These are phyloP conservation scores for Aspergillus sp. DNA, from an alignment of 2,329 filamentous ascomycete genomes.

Conservation along the genomic window DNA sequence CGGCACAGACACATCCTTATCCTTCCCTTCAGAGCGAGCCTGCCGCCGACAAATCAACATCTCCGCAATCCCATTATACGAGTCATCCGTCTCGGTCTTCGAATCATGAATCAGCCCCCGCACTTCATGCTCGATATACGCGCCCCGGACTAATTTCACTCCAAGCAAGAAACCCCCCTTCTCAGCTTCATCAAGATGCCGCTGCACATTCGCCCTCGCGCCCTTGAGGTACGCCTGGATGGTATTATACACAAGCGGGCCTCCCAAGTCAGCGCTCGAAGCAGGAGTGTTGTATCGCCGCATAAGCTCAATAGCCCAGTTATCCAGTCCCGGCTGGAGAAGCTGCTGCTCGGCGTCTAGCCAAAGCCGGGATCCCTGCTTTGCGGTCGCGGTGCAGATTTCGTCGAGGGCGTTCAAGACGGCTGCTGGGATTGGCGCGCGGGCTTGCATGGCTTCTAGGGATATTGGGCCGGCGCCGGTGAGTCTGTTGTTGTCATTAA, in stretches of 20 bases:
- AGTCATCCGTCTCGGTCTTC: no score
- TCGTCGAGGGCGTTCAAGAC: constrained; percentile 32
- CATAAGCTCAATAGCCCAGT: constrained; percentile 49
- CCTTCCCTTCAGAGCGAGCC: no score
- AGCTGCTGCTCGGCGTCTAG: constrained; percentile 50
- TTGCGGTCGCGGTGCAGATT: constrained; percentile 35
- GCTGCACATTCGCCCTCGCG: constrained; percentile 37
- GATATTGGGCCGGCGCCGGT: not conserved
- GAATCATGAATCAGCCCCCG: no score
- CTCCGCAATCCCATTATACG: no score
- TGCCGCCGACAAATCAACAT: no score
- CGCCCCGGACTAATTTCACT: not conserved
- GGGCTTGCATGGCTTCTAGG: not conserved
- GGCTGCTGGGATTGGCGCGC: not conserved
- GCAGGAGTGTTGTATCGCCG: constrained; percentile 40
- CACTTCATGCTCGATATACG: not conserved
- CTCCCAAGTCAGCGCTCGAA: not conserved
- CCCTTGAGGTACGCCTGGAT: constrained; percentile 49
- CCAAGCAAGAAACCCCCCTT: not conserved
- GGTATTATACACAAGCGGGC: constrained; percentile 42
- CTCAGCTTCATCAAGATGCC: constrained; percentile 23
- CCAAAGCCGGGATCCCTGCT: constrained; percentile 41
- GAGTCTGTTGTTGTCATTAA: not conserved
- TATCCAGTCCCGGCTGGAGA: constrained; percentile 45
- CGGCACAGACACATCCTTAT: no score